Evolutionary conservation across 75 land plant species (phyloP).

Genomic region (Pinus tabuliformis): DNA sequence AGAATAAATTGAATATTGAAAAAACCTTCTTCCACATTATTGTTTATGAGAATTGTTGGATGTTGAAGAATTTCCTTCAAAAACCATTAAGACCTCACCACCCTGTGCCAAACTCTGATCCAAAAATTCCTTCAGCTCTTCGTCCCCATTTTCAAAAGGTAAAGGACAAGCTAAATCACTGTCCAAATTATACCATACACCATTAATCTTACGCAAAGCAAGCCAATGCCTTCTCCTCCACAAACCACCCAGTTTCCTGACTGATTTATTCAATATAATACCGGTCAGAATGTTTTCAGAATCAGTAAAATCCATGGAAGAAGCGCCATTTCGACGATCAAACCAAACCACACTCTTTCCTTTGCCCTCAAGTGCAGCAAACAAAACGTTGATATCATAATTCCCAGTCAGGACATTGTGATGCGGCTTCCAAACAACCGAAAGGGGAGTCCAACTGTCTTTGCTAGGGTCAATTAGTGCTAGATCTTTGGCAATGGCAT

Average conservation of each 20-base stretch:
- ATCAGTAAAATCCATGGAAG: constrained; percentile 35
- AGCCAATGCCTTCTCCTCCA: constrained; percentile 92
- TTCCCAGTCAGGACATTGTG: constrained; percentile 75
- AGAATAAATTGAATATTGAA: too few species aligned
- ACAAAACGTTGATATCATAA: constrained; percentile 87
- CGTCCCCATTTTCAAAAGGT: constrained; percentile 31
- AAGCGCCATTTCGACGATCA: constrained; percentile 63
- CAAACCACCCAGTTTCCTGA: constrained; percentile 56
- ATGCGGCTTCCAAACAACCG: constrained; percentile 73
- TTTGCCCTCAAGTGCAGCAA: constrained; percentile 59
- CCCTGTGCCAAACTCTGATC: constrained; percentile 32
- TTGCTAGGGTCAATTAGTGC: constrained; percentile 31
- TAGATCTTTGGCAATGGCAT: constrained; percentile 61
- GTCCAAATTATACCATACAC: constrained; percentile 87
- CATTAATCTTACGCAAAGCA: constrained; percentile 53
- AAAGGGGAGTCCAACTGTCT: constrained; percentile 46
- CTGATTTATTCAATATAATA: constrained; percentile 62
- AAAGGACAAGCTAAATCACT: constrained; percentile 67
- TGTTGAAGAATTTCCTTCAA: constrained; percentile 3
- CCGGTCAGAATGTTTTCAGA: constrained; percentile 48
- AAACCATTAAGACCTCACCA: constrained; percentile 67
- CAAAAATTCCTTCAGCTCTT: constrained; percentile 42
- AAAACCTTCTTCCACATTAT: too few species aligned
- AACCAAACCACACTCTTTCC: constrained; percentile 73
- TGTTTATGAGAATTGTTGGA: too few species aligned